Base-by-base conservation (phyloP, 2,329 filamentous ascomycete genomes). In the Coniochaeta pulveracea region DNA sequence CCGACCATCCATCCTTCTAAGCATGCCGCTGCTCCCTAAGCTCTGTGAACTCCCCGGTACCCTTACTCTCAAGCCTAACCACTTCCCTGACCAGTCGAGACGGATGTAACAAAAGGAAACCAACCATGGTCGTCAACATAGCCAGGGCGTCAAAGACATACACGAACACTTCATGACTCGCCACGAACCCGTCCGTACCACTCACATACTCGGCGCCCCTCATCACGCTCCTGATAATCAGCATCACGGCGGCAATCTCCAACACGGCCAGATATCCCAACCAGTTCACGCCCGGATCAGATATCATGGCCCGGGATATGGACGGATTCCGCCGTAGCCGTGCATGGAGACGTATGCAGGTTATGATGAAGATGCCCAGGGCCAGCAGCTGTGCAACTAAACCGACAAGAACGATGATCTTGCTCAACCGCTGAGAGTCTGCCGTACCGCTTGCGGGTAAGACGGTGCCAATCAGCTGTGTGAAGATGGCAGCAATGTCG, bases 401-500 rank as follows among this genome's bases (percentile, higher is more conserved):
- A 5, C 39, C 39, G 11, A 15, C 27, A 10, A 42, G 27, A 23
- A 40, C 33, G 19, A 38, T 18, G 15, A 34, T 37, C 27, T 28
- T 29, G 22, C 36, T 31, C 27, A 35, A 19, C 17, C 19, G 33
- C 17, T 23, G 19, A 15, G 28, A 34, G 18, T 38, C 21, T 6
- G 31, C 12, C 6, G 37, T 35, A 18, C 38, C 40, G 28, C 38
- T 38, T 10, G 34, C 38, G 11, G 36, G 38, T 10, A 42, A 21
- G 10, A 38, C 34, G 1, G 39, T 50, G 10, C 58, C 60, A 2
- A 49, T 50, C 2, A 53, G 50, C 38, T 67, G 64, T 1, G 59
- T 52, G 4, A 58, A 33, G 40, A 67, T 61, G 24, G 56, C 60
- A 5, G 61, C 37, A 2, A 64, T 43, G 34, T 68, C 64, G 15